Evolutionary conservation across 108 stramenopile genomes (phyloP).

Genomic region (Cyclostephanos tholiformis): DNA sequence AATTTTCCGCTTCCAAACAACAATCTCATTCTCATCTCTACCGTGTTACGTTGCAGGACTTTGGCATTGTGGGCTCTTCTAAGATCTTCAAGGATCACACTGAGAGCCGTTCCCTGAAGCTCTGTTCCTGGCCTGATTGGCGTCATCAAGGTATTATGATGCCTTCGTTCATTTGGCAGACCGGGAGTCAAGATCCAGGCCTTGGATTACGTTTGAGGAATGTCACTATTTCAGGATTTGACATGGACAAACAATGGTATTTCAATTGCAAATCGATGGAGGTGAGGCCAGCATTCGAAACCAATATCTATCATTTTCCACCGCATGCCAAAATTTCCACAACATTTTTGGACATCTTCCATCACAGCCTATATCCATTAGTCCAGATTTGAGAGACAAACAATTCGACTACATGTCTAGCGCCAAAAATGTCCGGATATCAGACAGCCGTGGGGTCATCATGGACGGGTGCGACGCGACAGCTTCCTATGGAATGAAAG

Average conservation of each 20-base stretch:
- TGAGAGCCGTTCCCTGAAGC: conserved; percentile 16
- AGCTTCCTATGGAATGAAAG: conserved; percentile 24
- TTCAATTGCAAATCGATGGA: conserved; percentile 14
- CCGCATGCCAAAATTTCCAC: background rate
- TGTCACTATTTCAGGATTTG: conserved; percentile 45
- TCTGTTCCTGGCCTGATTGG: conserved; percentile 29
- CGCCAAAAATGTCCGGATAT: conserved; percentile 35
- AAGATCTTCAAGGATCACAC: conserved; percentile 33
- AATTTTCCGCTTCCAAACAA: no score
- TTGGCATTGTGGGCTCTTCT: conserved; percentile 14
- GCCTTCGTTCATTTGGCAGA: conserved; percentile 19
- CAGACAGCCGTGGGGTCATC: conserved; percentile 30
- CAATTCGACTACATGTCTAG: conserved; percentile 51
- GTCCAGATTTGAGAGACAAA: conserved; percentile 22
- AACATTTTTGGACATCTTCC: background rate
- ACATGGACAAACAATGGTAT: conserved; percentile 29
- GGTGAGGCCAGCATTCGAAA: conserved; percentile 1
- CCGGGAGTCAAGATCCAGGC: conserved; percentile 17
- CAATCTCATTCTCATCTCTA: no score
- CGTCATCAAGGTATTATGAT: conserved; percentile 34
- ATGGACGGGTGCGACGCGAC: conserved; percentile 35
- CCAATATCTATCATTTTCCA: background rate
- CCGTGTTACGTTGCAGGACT: conserved; percentile 13
- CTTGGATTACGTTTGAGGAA: no score
- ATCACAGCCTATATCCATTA: conserved; percentile 19